Evolutionary conservation across 345 rosid species (phyloP).

Genomic region (Ricinus communis): DNA sequence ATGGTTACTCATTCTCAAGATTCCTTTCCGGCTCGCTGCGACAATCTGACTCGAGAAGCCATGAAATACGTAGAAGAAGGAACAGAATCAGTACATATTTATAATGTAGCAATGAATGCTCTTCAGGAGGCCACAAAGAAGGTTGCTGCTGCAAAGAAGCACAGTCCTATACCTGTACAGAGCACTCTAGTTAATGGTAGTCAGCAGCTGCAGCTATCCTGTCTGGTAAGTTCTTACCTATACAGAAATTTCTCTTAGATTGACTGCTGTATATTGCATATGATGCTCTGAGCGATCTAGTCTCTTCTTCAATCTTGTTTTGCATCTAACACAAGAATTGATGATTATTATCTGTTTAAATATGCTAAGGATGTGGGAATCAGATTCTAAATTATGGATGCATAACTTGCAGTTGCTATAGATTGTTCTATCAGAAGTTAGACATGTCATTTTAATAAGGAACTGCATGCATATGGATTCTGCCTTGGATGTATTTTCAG

Average conservation of each 20-base stretch:
- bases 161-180: conserved; percentile 11
- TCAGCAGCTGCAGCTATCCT: conserved; percentile 25
- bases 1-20: conserved; percentile 27
- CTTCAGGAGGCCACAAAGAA: conserved; percentile 41
- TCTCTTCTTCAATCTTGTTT: not conserved
- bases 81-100: conserved; percentile 26
- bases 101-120: conserved; percentile 39
- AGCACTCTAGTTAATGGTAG: conserved; percentile 11
- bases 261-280: not conserved
- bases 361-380: not conserved
- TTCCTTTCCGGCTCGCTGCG: conserved; percentile 33
- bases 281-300: not conserved
- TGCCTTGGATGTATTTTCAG: not conserved
- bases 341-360: not conserved
- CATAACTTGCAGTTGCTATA: no score
- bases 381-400: not conserved
- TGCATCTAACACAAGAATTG: not conserved
- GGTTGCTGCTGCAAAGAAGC: conserved; percentile 36
- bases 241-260: not conserved
- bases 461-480: not conserved
- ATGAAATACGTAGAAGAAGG: conserved; percentile 41
- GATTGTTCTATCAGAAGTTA: no score
- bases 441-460: not conserved
- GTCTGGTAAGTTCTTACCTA: conserved; percentile 30
- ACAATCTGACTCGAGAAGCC: conserved; percentile 40